Base-by-base conservation (phyloP, 2,329 filamentous ascomycete species). In the Clonostachys chloroleuca region DNA sequence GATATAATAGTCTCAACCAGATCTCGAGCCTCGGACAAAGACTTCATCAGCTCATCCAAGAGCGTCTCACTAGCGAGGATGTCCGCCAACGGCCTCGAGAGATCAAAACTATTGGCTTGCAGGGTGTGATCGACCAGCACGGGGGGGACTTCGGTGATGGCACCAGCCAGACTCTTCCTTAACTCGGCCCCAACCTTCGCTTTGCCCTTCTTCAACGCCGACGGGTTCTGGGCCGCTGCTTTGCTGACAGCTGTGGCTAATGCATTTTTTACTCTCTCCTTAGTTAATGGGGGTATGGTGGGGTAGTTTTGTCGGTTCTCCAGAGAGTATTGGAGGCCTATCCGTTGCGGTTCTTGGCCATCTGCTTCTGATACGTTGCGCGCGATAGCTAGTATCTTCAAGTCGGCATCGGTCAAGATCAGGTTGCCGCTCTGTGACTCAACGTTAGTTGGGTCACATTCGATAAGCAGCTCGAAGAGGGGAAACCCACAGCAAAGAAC, bases 121-220 rank as follows among this genome's bases (percentile, higher is more conserved):
- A 99, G 81, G 3, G 84, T 86, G 70, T 97, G 92, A 51, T 97
- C 92, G 16, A 97, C 76, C 6, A 99, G 69, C 47, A 94, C 81
- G 0, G 94, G 92, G 2, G 94, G 91, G 47, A 92, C 83, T 62
- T 99, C 94, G 0, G 87, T 89, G 47, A 97, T 92, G 1, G 87
- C 89, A 12, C 87, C 80, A 1, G 90, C 89, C 45, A 99, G 68
- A 4, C 89, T 86, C 64, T 87, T 92, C 48, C 90, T 81, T 53
- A 97, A 59, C 47, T 84, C 83, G 64, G 92, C 87, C 5, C 84
- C 85, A 1, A 78, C 75, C 63, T 90, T 92, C 56, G 81, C 83
- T 72, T 84, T 87, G 49, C 82, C 81, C 51, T 86, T 85, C 64
- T 91, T 92, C 12, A 56, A 54, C 6, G 54, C 20, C 12, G 13